A percentile compares a stretch with the other conserved stretches of the same genome.
Evolutionary conservation across 805 yeast genomes (phyloP).

Genomic region (Danielia reshetovae): DNA sequence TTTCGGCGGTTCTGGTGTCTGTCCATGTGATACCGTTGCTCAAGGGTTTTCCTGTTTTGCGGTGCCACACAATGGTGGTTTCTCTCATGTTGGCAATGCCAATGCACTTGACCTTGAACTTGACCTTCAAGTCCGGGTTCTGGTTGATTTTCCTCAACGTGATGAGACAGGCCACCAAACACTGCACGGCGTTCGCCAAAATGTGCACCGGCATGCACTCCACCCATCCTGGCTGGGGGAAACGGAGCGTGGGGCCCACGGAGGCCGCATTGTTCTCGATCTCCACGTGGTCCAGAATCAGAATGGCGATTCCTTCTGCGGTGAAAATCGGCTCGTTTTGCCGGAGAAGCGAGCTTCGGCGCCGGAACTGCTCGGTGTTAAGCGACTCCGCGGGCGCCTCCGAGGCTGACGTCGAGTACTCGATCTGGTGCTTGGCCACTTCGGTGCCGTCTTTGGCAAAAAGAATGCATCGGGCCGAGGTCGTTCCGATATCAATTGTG

Average conservation of each 20-base stretch:
- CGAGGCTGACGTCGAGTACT: conserved; percentile 72
- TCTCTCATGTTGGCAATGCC: conserved; percentile 97
- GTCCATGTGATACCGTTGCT: conserved; percentile 95
- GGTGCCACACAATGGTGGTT: conserved; percentile 86
- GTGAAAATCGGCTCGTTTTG: conserved; percentile 60
- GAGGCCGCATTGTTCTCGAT: conserved; percentile 55
- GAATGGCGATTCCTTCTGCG: conserved; percentile 70
- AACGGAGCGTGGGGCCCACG: conserved; percentile 65
- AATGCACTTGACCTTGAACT: conserved; percentile 64
- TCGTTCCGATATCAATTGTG: conserved; percentile 86
- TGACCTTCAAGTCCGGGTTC: conserved; percentile 45
- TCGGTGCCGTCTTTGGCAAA: conserved; percentile 73
- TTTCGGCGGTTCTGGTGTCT: conserved; percentile 78
- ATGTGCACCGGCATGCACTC: conserved; percentile 88
- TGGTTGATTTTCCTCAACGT: conserved; percentile 54
- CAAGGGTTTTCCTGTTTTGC: conserved; percentile 75
- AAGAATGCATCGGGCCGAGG: conserved; percentile 83
- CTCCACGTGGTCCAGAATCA: conserved; percentile 53
- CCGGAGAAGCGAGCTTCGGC: conserved; percentile 40
- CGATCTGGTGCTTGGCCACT: conserved; percentile 85
- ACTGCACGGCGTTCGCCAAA: conserved; percentile 73
- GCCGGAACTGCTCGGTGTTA: conserved; percentile 44
- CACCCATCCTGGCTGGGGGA: conserved; percentile 88
- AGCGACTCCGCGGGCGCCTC: conserved; percentile 42
- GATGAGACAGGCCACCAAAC: conserved; percentile 64